Evolutionary conservation across 768 basidiomycete genomes (phyloP), one percentile per base, ranked within the genome.

Genomic region (Kwoniella botswanensis): DNA sequence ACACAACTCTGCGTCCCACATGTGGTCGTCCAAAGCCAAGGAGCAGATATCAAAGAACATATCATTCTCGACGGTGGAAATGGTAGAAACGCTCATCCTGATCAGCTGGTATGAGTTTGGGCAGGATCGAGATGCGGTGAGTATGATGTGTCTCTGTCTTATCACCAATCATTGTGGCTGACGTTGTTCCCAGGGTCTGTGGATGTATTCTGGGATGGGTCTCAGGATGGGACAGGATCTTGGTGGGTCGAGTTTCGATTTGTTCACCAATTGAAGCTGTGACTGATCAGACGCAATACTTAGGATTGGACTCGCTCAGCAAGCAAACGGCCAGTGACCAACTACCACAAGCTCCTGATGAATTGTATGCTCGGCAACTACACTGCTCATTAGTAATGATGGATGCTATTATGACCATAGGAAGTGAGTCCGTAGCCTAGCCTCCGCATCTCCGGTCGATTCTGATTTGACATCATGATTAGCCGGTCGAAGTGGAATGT

Each of bases 201-300:
- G 73, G 73, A 74, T 74, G 73, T 73, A 73, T 43, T 73, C 73
- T 17, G 73, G 73, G 3, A 67, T 74, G 73, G 70, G 65, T 15
- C 24, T 68, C 7, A 65, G 73, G 18, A 74, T 74, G 73, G 66
- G 68, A 10, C 70, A 71, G 29, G 73, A 74, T 56, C 70, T 71
- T 18, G 73, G 73, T 74, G 52, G 60, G 73, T 22, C 50, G 24
- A 42, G 29, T 35, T 15, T 17, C n/a, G 18, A 11, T 21, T 44
- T 46, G 42, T 26, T 26, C 26, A 18, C 21, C 21, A 29, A 26
- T 43, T 22, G 44, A 26, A 26, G 2, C 26, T 26, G 26, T 26
- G 26, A 26, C 26, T 26, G 3, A 26, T 26, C 26, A 26, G 26
- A 26, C 26, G 26, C 26, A 68, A n/a, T 2, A 15, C 53, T 22